Base-by-base conservation (phyloP, 1,139 yeast species). In the Scheffersomyces quercinus region DNA sequence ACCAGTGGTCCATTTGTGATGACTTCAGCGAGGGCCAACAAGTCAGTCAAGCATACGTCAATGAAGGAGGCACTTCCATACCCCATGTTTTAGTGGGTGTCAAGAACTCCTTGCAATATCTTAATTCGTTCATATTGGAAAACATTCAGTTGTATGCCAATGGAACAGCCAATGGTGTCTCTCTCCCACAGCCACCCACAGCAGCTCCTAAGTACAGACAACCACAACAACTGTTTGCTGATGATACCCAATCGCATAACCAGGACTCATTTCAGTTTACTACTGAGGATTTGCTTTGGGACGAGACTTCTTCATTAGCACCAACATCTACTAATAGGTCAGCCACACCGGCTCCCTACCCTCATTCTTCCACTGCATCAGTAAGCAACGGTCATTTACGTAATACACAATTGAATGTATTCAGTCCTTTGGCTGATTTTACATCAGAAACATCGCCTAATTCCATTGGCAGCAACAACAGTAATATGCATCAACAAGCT, bases 1-100 rank as follows among this genome's bases (percentile, higher is more conserved):
- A 85, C 59, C 89, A 84, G 56, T 86, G 95, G 95, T 82, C 87
- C 2, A 82, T 85, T 26, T 85, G 93, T 62, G 93, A 85, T 47
- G 95, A 86, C 63, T 86, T 86, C 54, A 82, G 88, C 46, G 93
- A 85, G 54, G 90, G 88, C 20, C 89, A 84, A 55, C 91, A 86
- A 59, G 93, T 86, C 10, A 80, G 81, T 46, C 77, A 73, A 48
- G 91, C 93, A 0, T 80, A 70, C 56, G 65, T 71, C 36, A 82
- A 82, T 12, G 87, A 75, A 29, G 77, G 76, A 3, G 81, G 80
- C 3, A 61, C 68, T 9, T 62, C 70, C 15, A 68, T 73, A 6
- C 84, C 85, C 2, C 86, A 81, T 56, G 77, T 73, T 46, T 70
- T 60, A 32, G 82, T 77, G 29, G 88, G 88, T 1, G 57, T 70